Evolutionary conservation across 1,284 basidiomycete species (phyloP).

Genomic region (Rhodofomes roseus): DNA sequence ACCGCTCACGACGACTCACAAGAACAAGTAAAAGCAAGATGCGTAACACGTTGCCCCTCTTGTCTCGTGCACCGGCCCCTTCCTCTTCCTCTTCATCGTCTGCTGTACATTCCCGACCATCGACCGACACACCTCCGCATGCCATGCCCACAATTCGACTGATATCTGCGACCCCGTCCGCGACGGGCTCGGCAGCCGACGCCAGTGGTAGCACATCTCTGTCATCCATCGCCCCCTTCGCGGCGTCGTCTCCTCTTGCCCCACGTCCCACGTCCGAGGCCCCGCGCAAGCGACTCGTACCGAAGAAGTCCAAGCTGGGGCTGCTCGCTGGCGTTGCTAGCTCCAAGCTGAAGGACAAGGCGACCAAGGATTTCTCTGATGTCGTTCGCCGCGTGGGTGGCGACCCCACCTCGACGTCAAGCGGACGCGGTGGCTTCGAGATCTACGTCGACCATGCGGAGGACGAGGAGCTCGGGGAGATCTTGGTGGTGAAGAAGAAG

Average conservation of each 20-base stretch:
- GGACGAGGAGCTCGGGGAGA: slow-evolving; percentile 64
- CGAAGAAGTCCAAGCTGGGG: slow-evolving; percentile 68
- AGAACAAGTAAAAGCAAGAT: slow-evolving; percentile 27
- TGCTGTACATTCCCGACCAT: slow-evolving; percentile 19
- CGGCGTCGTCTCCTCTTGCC: slow-evolving; percentile 28
- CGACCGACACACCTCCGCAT: slow-evolving; percentile 25
- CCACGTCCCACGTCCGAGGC: slow-evolving; percentile 27
- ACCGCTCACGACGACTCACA: slow-evolving; percentile 15
- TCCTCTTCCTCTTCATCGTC: slow-evolving; percentile 17
- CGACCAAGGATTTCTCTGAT: slow-evolving; percentile 53
- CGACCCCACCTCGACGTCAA: slow-evolving; percentile 28
- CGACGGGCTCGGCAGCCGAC: slow-evolving; percentile 39
- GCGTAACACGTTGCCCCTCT: slow-evolving; percentile 32
- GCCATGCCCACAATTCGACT: slow-evolving; percentile 61
- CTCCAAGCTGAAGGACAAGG: slow-evolving; percentile 26
- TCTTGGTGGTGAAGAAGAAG: slow-evolving; percentile 76
- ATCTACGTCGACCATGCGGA: slow-evolving; percentile 68
- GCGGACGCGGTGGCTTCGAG: slow-evolving; percentile 53
- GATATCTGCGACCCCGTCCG: slow-evolving; percentile 61
- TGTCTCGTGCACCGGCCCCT: slow-evolving; percentile 29
- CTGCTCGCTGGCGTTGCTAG: slow-evolving; percentile 39
- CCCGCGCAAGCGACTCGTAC: slow-evolving; percentile 57
- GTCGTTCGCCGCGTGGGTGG: slow-evolving; percentile 55
- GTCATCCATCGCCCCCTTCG: slow-evolving; percentile 26
- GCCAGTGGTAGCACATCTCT: slow-evolving; percentile 22